phyloP scores from a whole-genome alignment of 192 early-diverging fungal species.

The Rhizophagus sp. region DNA sequence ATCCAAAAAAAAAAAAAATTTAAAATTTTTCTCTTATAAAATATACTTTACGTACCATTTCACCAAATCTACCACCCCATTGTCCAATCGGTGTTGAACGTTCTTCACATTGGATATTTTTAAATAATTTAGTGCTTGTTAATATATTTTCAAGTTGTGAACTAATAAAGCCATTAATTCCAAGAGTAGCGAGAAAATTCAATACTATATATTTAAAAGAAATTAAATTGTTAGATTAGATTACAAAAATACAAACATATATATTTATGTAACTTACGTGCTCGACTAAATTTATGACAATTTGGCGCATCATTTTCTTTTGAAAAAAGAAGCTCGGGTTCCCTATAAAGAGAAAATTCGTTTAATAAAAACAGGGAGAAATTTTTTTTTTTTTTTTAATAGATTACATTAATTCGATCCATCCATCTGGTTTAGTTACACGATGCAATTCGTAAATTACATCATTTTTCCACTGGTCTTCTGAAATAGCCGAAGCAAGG shows the following conservation, averaged over 20 bases:
- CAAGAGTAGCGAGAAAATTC: background rate
- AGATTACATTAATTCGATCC: slow-evolving; percentile 25
- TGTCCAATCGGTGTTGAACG: background rate
- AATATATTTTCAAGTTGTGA: background rate
- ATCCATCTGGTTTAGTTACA: slow-evolving; percentile 30
- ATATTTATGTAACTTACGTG: background rate
- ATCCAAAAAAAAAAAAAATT: no score
- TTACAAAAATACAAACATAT: no score
- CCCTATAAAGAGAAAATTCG: background rate
- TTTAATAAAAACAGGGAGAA: background rate
- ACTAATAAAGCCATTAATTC: slow-evolving; percentile 5
- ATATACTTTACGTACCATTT: background rate
- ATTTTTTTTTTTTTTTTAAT: background rate
- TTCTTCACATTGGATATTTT: background rate
- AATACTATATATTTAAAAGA: background rate
- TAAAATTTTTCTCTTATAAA: background rate
- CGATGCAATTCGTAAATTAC: slow-evolving; percentile 17
- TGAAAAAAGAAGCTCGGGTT: background rate
- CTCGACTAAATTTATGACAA: background rate
- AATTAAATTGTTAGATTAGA: background rate
- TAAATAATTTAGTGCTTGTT: background rate
- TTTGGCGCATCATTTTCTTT: background rate
- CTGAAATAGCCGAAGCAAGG: background rate
- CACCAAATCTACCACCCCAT: slow-evolving; percentile 24
- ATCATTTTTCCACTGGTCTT: background rate